Evolutionary conservation across 2,329 filamentous ascomycete genomes (phyloP).

Genomic region (Atkinsonella hypoxylon): DNA sequence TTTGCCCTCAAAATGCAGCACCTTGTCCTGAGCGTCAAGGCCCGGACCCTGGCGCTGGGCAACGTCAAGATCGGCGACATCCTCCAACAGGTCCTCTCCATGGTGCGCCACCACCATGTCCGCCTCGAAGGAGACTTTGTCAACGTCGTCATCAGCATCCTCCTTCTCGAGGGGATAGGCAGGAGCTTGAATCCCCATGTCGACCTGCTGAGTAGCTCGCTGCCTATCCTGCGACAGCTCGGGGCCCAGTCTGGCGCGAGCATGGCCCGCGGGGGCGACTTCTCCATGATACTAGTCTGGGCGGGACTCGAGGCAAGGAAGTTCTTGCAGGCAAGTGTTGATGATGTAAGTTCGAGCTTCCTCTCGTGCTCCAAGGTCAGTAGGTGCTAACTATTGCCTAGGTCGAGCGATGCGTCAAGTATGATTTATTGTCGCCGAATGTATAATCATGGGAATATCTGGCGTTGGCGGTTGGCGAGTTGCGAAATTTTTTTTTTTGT

Average conservation of each 20-base stretch:
- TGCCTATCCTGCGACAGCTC: conserved; percentile 82
- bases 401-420: conserved; percentile 84
- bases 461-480: not conserved
- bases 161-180: conserved; percentile 89
- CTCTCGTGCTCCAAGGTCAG: too few relatives aligned
- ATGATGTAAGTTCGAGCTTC: conserved; percentile 74
- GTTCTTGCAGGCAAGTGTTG: conserved; percentile 81
- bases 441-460: conserved; percentile 36
- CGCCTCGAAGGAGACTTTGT: conserved; percentile 94
- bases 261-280: conserved; percentile 61
- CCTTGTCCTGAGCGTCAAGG: conserved; percentile 82
- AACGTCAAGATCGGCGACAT: conserved; percentile 96
- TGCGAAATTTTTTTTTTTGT: too few relatives aligned
- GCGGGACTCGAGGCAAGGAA: conserved; percentile 77
- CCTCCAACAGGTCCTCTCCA: conserved; percentile 74
- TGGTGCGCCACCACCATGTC: conserved; percentile 90
- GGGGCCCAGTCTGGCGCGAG: conserved; percentile 63
- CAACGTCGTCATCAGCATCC: conserved; percentile 91
- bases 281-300: conserved; percentile 85
- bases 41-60: conserved; percentile 77
- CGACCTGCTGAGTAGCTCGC: conserved; percentile 72
- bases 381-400: too few relatives aligned
- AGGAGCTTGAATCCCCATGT: conserved; percentile 74
- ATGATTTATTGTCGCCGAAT: conserved; percentile 79
- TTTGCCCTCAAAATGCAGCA: conserved; percentile 97